Conservation (phyloP, 805 yeast genomes). For the Yamadazyma nakazawae region DNA sequence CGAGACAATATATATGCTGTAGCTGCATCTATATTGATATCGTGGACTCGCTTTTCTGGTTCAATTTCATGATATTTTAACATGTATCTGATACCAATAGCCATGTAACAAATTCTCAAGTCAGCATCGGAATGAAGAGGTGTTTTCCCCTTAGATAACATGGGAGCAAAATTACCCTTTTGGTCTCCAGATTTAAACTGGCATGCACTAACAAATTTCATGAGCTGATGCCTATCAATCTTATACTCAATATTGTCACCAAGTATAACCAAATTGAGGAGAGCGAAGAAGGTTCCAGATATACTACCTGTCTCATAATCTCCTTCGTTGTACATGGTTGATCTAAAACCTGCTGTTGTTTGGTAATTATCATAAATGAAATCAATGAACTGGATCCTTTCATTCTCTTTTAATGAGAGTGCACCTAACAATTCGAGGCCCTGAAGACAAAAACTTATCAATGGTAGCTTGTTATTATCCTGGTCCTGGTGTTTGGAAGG, state of each 20-base stretch:
- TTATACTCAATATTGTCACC: conserved; percentile 35
- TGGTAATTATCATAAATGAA: conserved; percentile 45
- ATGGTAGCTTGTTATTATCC: conserved; percentile 66
- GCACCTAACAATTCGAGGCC: conserved; percentile 50
- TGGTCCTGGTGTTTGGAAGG: conserved; percentile 57
- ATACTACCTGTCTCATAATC: conserved; percentile 61
- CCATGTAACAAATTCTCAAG: conserved; percentile 71
- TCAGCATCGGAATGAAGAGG: conserved; percentile 63
- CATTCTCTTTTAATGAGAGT: conserved; percentile 6
- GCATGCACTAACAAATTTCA: conserved; percentile 54
- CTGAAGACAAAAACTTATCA: conserved; percentile 66
- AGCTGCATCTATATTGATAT: conserved; percentile 43
- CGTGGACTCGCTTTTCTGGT: conserved; percentile 17
- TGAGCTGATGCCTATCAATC: conserved; percentile 45
- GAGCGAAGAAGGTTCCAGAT: conserved; percentile 74
- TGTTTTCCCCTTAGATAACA: conserved; percentile 18
- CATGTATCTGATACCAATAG: conserved; percentile 57
- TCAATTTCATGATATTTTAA: conserved; percentile 29
- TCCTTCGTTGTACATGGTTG: conserved; percentile 40
- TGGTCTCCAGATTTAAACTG: conserved; percentile 41
- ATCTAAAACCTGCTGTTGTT: conserved; percentile 51
- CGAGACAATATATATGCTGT: conserved; percentile 29
- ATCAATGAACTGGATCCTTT: conserved; percentile 21
- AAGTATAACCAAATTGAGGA: conserved; percentile 53
- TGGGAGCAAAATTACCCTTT: conserved; percentile 35